Base-by-base conservation (phyloP, 768 basidiomycete genomes). In the Megacollybia marginata region DNA sequence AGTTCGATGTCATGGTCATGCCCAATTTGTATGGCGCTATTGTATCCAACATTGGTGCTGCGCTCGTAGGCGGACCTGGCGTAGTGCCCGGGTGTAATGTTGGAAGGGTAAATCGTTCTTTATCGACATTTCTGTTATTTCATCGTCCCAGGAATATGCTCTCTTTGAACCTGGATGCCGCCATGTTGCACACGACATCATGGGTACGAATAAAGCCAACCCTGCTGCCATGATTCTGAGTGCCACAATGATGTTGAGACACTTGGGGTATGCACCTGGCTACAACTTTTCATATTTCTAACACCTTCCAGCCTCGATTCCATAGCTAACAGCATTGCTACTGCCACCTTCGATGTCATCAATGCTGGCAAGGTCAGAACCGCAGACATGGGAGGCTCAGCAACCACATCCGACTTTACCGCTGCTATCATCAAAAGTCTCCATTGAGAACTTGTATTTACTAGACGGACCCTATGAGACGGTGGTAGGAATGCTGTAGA, bases 1-100 rank as follows among this genome's bases (percentile, higher is more conserved):
- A 99, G 66, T 99, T 99, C 62, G 96, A 99, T 62, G 95, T 98
- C 53, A 96, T 99, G 94, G 96, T 98, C 62, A 96, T 95, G 91
- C 93, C 92, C 49, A 93, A 95, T 69, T 65, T 89, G 66, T 98
- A 98, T 69, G 95, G 95, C 52, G 94, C 92, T 57, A 98, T 98
- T 60, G 86, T 94, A 52, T 93, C 91, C 56, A 97, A 99, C 76
- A 97, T 99, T 54, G 95, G 96, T 59, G 93, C 96, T 52, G 96
- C 95, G 18, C 86, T 99, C 18, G 95, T 99, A 36, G 96, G 96
- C 62, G 96, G 96, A 36, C 96, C 95, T 35, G 96, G 96, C 62
- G 83, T 98, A 58, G 95, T 98, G 19, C 94, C 96, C 9, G 96
- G 96, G 15, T 95, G 93, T 74, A 98, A 98, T 67, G 87, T 99